phyloP scores from a whole-genome alignment of 306 rosid species.

The Pterocarpus santalinus region DNA sequence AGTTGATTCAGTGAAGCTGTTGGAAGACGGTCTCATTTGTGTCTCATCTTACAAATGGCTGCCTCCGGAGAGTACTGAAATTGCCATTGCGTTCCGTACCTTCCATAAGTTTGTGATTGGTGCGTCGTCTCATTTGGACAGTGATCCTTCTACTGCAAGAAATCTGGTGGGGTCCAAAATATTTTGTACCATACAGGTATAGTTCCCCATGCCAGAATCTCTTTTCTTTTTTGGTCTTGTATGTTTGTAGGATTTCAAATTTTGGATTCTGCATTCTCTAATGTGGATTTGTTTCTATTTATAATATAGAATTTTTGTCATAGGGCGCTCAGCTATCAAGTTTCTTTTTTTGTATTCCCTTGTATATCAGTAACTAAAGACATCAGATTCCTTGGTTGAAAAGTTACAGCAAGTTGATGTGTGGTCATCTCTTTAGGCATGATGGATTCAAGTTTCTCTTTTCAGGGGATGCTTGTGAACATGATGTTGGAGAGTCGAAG shows the following conservation, averaged over 20 bases:
- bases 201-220: background rate
- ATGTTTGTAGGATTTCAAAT: slow-evolving; percentile 3
- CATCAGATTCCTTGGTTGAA: slow-evolving; percentile 34
- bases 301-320: slow-evolving; percentile 19
- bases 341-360: background rate
- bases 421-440: slow-evolving; percentile 15
- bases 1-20: slow-evolving; percentile 64
- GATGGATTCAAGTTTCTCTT: slow-evolving; percentile 39
- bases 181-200: slow-evolving; percentile 75
- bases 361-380: slow-evolving; percentile 36
- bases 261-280: slow-evolving; percentile 28
- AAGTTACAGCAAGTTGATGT: slow-evolving; percentile 18
- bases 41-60: slow-evolving; percentile 94
- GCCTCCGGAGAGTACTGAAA: slow-evolving; percentile 85
- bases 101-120: slow-evolving; percentile 84
- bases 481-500: slow-evolving; percentile 76
- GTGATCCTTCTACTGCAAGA: slow-evolving; percentile 72
- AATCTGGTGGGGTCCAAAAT: slow-evolving; percentile 68
- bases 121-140: slow-evolving; percentile 71
- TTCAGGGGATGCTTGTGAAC: slow-evolving; percentile 82
- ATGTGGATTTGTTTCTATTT: slow-evolving; percentile 4
- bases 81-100: slow-evolving; percentile 76
- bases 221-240: background rate
- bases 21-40: slow-evolving; percentile 79
- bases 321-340: background rate